Evolutionary conservation across 148 eudicot genomes (phyloP).

Genomic region (Rhododendron simsii): DNA sequence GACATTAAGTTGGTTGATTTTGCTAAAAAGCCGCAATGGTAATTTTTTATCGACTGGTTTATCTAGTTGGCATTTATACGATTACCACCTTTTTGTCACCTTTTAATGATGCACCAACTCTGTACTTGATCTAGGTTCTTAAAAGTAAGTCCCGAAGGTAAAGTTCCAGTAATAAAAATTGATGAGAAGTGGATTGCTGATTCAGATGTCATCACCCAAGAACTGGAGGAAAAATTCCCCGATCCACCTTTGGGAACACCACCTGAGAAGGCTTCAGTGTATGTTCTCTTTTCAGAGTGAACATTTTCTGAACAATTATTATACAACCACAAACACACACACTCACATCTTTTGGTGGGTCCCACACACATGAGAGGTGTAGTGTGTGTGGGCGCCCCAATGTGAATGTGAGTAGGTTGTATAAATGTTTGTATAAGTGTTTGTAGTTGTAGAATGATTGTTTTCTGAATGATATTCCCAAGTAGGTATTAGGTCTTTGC

Average conservation of each 20-base stretch:
- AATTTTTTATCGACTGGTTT: neutral
- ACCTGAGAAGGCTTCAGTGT: slow-evolving; percentile 81
- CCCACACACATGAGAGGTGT: too few species aligned
- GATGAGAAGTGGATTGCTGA: slow-evolving; percentile 91
- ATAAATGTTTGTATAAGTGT: too few species aligned
- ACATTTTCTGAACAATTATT: neutral
- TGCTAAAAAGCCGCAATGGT: slow-evolving; percentile 84
- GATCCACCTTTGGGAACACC: slow-evolving; percentile 74
- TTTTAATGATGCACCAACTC: neutral
- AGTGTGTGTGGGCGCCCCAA: too few species aligned
- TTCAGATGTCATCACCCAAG: slow-evolving; percentile 80
- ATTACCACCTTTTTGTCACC: neutral
- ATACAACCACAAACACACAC: too few species aligned
- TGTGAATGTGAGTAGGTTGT: too few species aligned
- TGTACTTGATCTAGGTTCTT: slow-evolving; percentile 50
- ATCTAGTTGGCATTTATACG: neutral
- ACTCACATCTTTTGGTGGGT: too few species aligned
- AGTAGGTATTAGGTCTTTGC: neutral
- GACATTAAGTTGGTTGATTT: slow-evolving; percentile 75
- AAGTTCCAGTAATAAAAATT: slow-evolving; percentile 83
- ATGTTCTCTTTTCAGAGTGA: slow-evolving; percentile 17
- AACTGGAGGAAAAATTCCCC: slow-evolving; percentile 77
- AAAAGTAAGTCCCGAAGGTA: slow-evolving; percentile 75
- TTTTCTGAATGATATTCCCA: neutral
- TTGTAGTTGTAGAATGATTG: too few species aligned